Conservation (phyloP, 2,329 filamentous ascomycete species). For the Kalaharituber pfeilii region DNA sequence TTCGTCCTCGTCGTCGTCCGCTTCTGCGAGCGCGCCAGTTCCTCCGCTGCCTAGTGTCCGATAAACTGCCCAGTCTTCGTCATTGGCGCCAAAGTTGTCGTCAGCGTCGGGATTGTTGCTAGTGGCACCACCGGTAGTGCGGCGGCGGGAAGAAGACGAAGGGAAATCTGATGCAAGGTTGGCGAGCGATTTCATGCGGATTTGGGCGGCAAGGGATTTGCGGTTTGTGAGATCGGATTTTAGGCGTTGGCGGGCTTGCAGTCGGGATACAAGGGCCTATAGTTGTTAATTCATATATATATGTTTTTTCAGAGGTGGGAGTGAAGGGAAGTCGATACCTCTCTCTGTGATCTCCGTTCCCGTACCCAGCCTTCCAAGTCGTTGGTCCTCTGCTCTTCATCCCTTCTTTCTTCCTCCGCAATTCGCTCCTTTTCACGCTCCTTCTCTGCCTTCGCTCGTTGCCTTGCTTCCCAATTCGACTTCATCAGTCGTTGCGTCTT, state of each 20-base stretch:
- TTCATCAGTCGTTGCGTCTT: conserved; percentile 84
- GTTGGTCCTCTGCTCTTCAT: conserved; percentile 66
- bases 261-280: conserved; percentile 54
- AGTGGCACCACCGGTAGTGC: background rate
- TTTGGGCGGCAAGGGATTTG: conserved; percentile 88
- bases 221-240: conserved; percentile 92
- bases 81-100: conserved; percentile 90
- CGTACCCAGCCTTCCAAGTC: conserved; percentile 75
- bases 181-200: conserved; percentile 95
- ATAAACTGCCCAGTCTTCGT: conserved; percentile 96
- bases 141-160: conserved; percentile 38
- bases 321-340: conserved; percentile 25
- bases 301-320: background rate
- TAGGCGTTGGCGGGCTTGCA: conserved; percentile 82
- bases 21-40: background rate
- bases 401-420: conserved; percentile 66
- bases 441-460: conserved; percentile 89
- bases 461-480: conserved; percentile 81
- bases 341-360: conserved; percentile 57
- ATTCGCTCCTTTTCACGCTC: conserved; percentile 73
- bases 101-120: conserved; percentile 51
- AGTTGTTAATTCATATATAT: conserved; percentile 20
- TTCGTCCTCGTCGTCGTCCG: conserved; percentile 67
- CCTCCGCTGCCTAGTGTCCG: conserved; percentile 67
- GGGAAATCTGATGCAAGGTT: conserved; percentile 86